Percentiles rank a stretch among this genome's conserved stretches.
phyloP scores from a whole-genome alignment of 352 stramenopile genomes.

The Globisporangium alternatum region DNA sequence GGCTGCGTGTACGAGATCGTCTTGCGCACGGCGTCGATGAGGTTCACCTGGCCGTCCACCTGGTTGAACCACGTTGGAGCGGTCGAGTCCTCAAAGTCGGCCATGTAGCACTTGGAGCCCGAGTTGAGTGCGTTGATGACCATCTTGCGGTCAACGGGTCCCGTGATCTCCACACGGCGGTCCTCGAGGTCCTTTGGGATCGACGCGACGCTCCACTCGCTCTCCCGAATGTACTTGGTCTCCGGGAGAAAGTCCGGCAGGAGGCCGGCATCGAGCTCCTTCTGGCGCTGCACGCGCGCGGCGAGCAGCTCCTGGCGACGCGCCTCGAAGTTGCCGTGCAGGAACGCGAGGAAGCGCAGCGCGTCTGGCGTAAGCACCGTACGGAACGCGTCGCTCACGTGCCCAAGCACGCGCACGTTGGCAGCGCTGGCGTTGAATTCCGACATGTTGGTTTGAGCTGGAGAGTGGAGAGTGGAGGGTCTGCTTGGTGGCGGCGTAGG shows the following conservation, averaged over 20 bases:
- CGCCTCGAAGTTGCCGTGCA: conserved; percentile 87
- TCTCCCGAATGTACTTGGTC: conserved; percentile 82
- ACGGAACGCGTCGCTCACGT: conserved; percentile 70
- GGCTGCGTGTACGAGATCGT: conserved; percentile 86
- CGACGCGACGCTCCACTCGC: conserved; percentile 68
- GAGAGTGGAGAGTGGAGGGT: no score
- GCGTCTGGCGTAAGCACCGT: conserved; percentile 90
- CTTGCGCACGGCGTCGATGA: conserved; percentile 89
- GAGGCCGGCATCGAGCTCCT: conserved; percentile 84
- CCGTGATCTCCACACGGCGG: conserved; percentile 95
- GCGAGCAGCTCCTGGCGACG: conserved; percentile 45
- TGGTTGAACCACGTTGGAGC: conserved; percentile 93
- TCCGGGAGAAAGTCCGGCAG: conserved; percentile 87
- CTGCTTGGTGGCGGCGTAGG: conserved; percentile 1
- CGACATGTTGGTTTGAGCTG: conserved; percentile 27
- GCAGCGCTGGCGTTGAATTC: conserved; percentile 43
- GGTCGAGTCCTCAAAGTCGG: conserved; percentile 95
- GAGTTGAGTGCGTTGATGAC: conserved; percentile 97
- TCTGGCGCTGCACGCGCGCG: conserved; percentile 51
- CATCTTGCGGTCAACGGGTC: conserved; percentile 96
- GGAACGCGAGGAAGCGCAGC: conserved; percentile 89
- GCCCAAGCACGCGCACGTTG: conserved; percentile 84
- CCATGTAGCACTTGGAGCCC: conserved; percentile 94
- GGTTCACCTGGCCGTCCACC: conserved; percentile 92
- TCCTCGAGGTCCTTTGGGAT: conserved; percentile 88